Evolutionary conservation across 2,329 filamentous ascomycete species (phyloP).

Genomic region (Aspergillus ruber): DNA sequence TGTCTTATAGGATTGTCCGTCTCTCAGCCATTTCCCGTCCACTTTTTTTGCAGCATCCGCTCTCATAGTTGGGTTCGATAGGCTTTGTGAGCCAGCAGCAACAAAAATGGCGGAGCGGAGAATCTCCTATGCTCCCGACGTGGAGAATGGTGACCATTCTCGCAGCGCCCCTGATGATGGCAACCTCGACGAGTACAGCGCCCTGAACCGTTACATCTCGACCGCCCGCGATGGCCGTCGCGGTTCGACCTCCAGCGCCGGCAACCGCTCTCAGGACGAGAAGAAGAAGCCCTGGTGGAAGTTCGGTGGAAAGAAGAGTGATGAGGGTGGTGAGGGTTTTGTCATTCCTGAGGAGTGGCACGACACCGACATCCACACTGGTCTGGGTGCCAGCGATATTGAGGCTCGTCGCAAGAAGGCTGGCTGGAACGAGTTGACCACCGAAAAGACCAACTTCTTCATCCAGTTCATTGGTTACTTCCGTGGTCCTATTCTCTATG

Average conservation of each 20-base stretch:
- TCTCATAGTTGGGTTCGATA: slow-evolving; percentile 31
- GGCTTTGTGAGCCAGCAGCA: slow-evolving; percentile 33
- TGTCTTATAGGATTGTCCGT: slow-evolving; percentile 31
- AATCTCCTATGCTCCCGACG: slow-evolving; percentile 40
- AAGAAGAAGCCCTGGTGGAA: slow-evolving; percentile 54
- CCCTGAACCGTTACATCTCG: slow-evolving; percentile 61
- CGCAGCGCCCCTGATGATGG: slow-evolving; percentile 20
- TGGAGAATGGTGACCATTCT: slow-evolving; percentile 36
- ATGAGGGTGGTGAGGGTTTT: slow-evolving; percentile 27
- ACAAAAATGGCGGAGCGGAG: slow-evolving; percentile 41
- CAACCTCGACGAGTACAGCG: slow-evolving; percentile 55
- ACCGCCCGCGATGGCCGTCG: slow-evolving; percentile 57
- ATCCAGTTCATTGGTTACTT: slow-evolving; percentile 71
- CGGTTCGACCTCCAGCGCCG: slow-evolving; percentile 40
- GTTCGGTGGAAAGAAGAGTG: slow-evolving; percentile 42
- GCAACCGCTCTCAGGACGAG: slow-evolving; percentile 35
- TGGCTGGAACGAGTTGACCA: slow-evolving; percentile 65
- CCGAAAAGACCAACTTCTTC: slow-evolving; percentile 70
- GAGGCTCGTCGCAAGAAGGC: slow-evolving; percentile 59
- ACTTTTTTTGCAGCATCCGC: slow-evolving; percentile 24
- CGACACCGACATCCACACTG: slow-evolving; percentile 59
- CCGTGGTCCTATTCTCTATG: slow-evolving; percentile 69
- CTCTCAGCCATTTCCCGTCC: slow-evolving; percentile 31
- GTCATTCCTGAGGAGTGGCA: slow-evolving; percentile 62
- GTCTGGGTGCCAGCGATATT: slow-evolving; percentile 55